These are phyloP conservation scores for Fagopyrum tataricum DNA, from an alignment of 148 eudicot species.

Conservation along the genomic window DNA sequence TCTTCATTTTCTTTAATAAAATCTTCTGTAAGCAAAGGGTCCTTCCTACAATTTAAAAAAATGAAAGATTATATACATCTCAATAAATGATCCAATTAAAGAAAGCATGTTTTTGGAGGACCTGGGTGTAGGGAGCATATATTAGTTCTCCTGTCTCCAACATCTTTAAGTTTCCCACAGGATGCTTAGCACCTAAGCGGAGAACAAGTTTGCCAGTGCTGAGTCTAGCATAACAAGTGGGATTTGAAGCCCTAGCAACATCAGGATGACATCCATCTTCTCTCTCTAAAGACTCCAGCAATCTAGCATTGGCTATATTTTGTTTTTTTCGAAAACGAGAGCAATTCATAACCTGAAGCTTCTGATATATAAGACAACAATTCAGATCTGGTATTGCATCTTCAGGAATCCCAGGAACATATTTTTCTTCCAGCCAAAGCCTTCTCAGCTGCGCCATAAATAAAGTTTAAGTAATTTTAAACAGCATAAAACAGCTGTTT, in stretches of 20 bases:
- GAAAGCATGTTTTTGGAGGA: conserved; percentile 20
- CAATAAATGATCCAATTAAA: conserved; percentile 11
- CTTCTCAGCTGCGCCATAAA: conserved; percentile 63
- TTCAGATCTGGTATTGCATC: conserved; percentile 73
- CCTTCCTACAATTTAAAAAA: conserved; percentile 52
- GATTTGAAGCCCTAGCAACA: conserved; percentile 33
- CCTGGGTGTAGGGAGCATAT: conserved; percentile 88
- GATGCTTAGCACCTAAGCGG: conserved; percentile 61
- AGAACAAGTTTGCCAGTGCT: conserved; percentile 64
- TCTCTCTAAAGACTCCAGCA: conserved; percentile 46
- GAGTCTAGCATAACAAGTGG: conserved; percentile 51
- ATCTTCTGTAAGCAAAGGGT: conserved; percentile 93
- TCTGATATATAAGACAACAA: conserved; percentile 80
- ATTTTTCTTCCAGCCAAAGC: conserved; percentile 83
- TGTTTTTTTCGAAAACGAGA: conserved; percentile 81
- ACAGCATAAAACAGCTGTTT: neutral
- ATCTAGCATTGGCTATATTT: conserved; percentile 41
- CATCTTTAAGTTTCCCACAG: conserved; percentile 50
- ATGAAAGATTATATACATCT: conserved; percentile 8
- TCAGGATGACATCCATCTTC: conserved; percentile 41
- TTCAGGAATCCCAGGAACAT: conserved; percentile 74
- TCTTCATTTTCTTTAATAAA: conserved; percentile 88
- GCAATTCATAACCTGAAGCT: conserved; percentile 88
- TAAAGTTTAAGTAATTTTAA: neutral
- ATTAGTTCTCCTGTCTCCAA: conserved; percentile 90